These are phyloP conservation scores for Teratosphaeria gauchensis DNA, from an alignment of 2,329 filamentous ascomycete genomes.

Conservation along the genomic window DNA sequence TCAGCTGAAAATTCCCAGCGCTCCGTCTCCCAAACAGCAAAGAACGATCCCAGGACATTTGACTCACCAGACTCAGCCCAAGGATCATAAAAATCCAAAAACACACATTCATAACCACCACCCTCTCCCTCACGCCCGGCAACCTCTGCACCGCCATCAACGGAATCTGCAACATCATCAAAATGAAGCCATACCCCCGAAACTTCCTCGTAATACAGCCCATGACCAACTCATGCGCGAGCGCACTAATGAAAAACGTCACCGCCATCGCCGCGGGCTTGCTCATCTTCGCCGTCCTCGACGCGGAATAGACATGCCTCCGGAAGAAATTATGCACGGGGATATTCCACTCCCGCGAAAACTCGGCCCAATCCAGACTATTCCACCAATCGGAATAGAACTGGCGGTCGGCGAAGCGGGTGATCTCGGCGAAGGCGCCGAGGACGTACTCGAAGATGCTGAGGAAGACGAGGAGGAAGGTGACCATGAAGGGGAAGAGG, in stretches of 20 bases:
- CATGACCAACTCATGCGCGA: constrained; percentile 94
- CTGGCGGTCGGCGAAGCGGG: constrained; percentile 76
- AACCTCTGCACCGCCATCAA: constrained; percentile 88
- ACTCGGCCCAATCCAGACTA: constrained; percentile 83
- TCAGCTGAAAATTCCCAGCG: too few species aligned
- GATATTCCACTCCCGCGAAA: constrained; percentile 94
- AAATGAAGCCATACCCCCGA: constrained; percentile 82
- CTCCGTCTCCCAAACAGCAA: too few species aligned
- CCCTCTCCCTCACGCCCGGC: constrained; percentile 60
- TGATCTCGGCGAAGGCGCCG: constrained; percentile 84
- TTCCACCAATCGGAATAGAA: constrained; percentile 78
- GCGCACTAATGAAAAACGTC: constrained; percentile 80
- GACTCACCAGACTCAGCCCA: constrained; percentile 26
- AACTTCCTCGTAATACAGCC: constrained; percentile 97
- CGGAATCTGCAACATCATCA: constrained; percentile 94
- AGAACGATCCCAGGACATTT: too few species aligned
- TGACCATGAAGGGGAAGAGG: constrained; percentile 95
- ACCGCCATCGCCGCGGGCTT: constrained; percentile 70
- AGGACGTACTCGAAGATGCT: constrained; percentile 97
- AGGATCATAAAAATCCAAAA: constrained; percentile 29
- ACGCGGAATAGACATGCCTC: constrained; percentile 84
- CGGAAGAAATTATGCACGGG: constrained; percentile 93
- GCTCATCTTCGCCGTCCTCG: constrained; percentile 60
- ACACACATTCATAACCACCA: constrained; percentile 56
- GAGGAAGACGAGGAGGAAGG: constrained; percentile 87